phyloP scores from a whole-genome alignment of 768 basidiomycete species.

The Solioccasus polychromus region DNA sequence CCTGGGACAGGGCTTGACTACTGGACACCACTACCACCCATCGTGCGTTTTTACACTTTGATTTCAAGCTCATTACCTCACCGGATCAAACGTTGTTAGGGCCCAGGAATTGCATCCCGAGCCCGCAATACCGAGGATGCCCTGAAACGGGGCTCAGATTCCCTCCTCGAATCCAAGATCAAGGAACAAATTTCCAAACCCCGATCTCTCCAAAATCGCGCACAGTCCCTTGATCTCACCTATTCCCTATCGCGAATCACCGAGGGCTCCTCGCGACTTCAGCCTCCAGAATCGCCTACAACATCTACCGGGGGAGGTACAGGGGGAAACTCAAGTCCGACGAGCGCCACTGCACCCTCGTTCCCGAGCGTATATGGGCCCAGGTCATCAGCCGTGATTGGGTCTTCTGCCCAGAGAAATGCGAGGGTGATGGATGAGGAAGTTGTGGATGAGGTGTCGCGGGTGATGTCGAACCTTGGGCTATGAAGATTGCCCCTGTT shows the following conservation, averaged over 20 bases:
- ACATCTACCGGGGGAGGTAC: conserved; percentile 71
- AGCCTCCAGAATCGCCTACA: conserved; percentile 77
- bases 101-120: conserved; percentile 65
- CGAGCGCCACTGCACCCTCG: conserved; percentile 70
- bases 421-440: conserved; percentile 48
- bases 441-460: conserved; percentile 65
- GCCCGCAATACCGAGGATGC: conserved; percentile 72
- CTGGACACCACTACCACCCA: conserved; percentile 75
- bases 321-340: conserved; percentile 76
- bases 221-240: conserved; percentile 86
- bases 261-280: conserved; percentile 58
- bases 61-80: conserved; percentile 18
- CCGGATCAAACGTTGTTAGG: conserved; percentile 37
- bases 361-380: conserved; percentile 86
- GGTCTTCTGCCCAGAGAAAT: conserved; percentile 42
- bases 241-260: conserved; percentile 80
- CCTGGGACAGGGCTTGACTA: conserved; percentile 59
- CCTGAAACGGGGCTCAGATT: conserved; percentile 79
- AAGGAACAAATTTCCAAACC: conserved; percentile 76
- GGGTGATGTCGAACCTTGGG: conserved; percentile 75
- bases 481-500: conserved; percentile 36
- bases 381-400: conserved; percentile 47
- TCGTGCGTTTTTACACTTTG: conserved; percentile 45
- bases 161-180: conserved; percentile 78
- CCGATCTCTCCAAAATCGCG: conserved; percentile 79